Evolutionary conservation across 345 rosid genomes (phyloP), one percentile per base, ranked within the genome.

Genomic region (Hibiscus trionum): DNA sequence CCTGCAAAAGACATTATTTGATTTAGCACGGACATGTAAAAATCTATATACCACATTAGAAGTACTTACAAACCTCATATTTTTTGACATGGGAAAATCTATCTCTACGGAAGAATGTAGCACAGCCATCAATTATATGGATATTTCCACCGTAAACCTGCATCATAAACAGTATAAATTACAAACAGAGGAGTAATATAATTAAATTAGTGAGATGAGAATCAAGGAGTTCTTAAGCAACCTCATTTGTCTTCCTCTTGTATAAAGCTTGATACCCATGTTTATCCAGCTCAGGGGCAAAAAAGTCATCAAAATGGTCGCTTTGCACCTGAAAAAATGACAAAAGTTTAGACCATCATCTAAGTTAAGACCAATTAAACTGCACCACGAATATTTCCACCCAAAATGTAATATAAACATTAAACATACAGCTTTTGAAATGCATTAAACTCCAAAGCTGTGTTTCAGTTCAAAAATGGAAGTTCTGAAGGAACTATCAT

Each of bases 41-140:
- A 69, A 26, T 7, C 56, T 12, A 16, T 27, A 33, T 24, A n/a
- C 44, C 15, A 35, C 57, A 66, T 10, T 31, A 39, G 57, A 72
- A 77, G 66, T 26, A 42, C 60, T 64, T 75, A 17, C 83, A 26
- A 52, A 92, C 99, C 97, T 95, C 98, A 27, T 95, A 95, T 90
- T 95, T 92, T 78, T 95, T 95, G 64, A 95, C 99, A 82, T 92
- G 97, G 46, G 98, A 87, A 84, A 95, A 95, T 78, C 96, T 90
- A 75, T 92, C 96, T 79, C 96, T 87, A 69, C 98, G 89, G 72
- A 90, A 95, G 78, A 92, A 90, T 24, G 96, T 95, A 72, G 99
- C 99, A 83, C 98, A 92, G 1, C 99, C 99, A 77, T 95, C 98
- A 71, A 90, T 84, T 33, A 85, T 80, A 64, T 67, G 79, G 56